Evolutionary conservation across 2,329 filamentous ascomycete species (phyloP).

Genomic region (Akanthomyces dipterigenus): DNA sequence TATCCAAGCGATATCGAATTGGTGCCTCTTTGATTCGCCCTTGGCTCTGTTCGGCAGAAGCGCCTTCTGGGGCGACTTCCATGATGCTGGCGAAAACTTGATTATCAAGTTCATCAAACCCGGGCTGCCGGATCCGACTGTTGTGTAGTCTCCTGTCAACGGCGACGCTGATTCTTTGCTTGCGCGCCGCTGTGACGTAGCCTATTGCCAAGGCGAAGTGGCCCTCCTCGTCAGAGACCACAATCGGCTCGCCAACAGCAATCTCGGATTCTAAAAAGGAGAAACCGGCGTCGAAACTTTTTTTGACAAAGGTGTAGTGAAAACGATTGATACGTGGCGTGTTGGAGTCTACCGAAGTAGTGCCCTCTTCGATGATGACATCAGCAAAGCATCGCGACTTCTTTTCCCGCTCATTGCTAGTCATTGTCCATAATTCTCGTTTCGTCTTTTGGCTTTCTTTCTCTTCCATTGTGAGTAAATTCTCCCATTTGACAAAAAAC

Average conservation of each 20-base stretch:
- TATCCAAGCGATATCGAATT: constrained; percentile 78
- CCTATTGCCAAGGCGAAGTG: constrained; percentile 94
- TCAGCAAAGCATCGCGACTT: constrained; percentile 85
- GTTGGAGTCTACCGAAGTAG: constrained; percentile 60
- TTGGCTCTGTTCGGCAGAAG: constrained; percentile 43
- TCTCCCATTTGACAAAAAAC: constrained; percentile 95
- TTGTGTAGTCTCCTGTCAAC: constrained; percentile 89
- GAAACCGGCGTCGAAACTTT: constrained; percentile 52
- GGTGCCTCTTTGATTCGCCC: constrained; percentile 47
- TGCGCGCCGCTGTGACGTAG: constrained; percentile 73
- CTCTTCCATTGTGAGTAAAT: constrained; percentile 88
- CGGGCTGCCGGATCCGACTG: constrained; percentile 64
- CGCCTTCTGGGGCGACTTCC: constrained; percentile 61
- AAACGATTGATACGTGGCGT: constrained; percentile 86
- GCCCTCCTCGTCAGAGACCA: constrained; percentile 91
- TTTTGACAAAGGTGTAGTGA: constrained; percentile 77
- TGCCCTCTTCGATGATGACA: constrained; percentile 74
- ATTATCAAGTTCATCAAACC: constrained; percentile 70
- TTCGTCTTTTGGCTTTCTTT: constrained; percentile 81
- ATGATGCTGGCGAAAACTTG: constrained; percentile 89
- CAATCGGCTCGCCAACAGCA: constrained; percentile 78
- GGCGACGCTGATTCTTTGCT: constrained; percentile 72
- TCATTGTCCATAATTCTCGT: constrained; percentile 92
- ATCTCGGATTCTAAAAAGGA: constrained; percentile 92
- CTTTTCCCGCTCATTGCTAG: constrained; percentile 80